A percentile compares a stretch with the other conserved stretches of the same genome.
Conservation (phyloP, 306 rosid species). For the Cicer cuneatum region DNA sequence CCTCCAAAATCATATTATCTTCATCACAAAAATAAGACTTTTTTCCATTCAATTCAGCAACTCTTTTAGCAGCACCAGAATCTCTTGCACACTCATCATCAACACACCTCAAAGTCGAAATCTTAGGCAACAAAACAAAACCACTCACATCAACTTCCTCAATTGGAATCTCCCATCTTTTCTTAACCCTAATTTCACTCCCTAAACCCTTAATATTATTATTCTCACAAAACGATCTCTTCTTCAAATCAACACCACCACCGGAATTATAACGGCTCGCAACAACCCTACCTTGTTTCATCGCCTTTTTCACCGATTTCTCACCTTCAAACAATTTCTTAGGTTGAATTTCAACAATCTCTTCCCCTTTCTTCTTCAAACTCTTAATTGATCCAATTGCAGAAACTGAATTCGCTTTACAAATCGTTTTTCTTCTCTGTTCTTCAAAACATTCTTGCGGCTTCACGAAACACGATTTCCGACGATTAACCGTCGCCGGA, state of each 20-base stretch:
- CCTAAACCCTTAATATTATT: constrained; percentile 49
- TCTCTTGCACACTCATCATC: constrained; percentile 74
- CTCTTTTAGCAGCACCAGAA: constrained; percentile 85
- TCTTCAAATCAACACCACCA: constrained; percentile 55
- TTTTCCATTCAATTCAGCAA: constrained; percentile 64
- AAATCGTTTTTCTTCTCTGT: constrained; percentile 44
- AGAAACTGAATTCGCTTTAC: constrained; percentile 39
- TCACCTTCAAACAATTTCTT: constrained; percentile 76
- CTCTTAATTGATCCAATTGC: constrained; percentile 50
- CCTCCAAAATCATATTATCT: constrained; percentile 31
- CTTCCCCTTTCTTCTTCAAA: constrained; percentile 62
- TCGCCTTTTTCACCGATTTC: constrained; percentile 50
- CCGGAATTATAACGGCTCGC: constrained; percentile 73
- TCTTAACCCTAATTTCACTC: constrained; percentile 41
- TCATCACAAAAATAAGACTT: constrained; percentile 54
- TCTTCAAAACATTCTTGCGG: constrained; percentile 62
- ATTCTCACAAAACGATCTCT: constrained; percentile 75
- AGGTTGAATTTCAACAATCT: constrained; percentile 55
- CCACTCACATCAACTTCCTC: constrained; percentile 42
- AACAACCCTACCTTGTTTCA: constrained; percentile 74
- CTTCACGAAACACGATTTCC: constrained; percentile 84
- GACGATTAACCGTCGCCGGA: constrained; percentile 64
- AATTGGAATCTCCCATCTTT: constrained; percentile 45
- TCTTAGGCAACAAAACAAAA: constrained; percentile 64
- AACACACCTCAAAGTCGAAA: constrained; percentile 52